A percentile compares a stretch with the other conserved stretches of the same genome.
Evolutionary conservation across 441 rosid genomes (phyloP).

Genomic region (Arabidopsis hybrid): DNA sequence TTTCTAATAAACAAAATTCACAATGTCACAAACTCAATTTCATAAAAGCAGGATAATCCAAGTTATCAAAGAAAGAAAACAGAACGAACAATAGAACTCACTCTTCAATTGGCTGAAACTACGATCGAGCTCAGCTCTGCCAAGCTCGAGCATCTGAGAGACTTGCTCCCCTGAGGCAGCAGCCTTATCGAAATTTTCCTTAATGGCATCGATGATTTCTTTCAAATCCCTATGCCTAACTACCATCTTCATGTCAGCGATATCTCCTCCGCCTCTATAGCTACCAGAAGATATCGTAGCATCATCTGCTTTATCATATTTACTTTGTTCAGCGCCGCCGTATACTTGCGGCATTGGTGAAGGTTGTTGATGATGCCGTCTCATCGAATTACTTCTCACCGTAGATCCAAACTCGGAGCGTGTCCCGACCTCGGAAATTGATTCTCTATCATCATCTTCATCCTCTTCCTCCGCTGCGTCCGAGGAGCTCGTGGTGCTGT

Average conservation of each 20-base stretch:
- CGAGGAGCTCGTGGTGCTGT: constrained; percentile 67
- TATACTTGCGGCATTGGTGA: constrained; percentile 44
- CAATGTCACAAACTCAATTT: constrained; percentile 6
- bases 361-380: constrained; percentile 41
- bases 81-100: constrained; percentile 37
- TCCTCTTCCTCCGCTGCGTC: constrained; percentile 51
- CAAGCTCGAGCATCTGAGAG: constrained; percentile 76
- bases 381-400: constrained; percentile 49
- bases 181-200: constrained; percentile 77
- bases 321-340: constrained; percentile 29
- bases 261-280: constrained; percentile 55
- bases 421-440: constrained; percentile 71
- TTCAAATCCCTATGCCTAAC: constrained; percentile 91
- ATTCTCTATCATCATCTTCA: constrained; percentile 51
- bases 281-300: constrained; percentile 63
- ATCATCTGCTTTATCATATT: constrained; percentile 53
- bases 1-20: constrained; percentile 56
- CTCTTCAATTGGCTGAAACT: constrained; percentile 92
- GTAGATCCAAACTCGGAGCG: constrained; percentile 71
- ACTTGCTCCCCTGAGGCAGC: constrained; percentile 83
- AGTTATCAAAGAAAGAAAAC: background rate
- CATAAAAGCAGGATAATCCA: background rate
- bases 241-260: constrained; percentile 52
- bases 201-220: constrained; percentile 84
- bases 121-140: constrained; percentile 87